Evolutionary conservation across 2,329 filamentous ascomycete species (phyloP).

Genomic region (Aspergillus floridensis): DNA sequence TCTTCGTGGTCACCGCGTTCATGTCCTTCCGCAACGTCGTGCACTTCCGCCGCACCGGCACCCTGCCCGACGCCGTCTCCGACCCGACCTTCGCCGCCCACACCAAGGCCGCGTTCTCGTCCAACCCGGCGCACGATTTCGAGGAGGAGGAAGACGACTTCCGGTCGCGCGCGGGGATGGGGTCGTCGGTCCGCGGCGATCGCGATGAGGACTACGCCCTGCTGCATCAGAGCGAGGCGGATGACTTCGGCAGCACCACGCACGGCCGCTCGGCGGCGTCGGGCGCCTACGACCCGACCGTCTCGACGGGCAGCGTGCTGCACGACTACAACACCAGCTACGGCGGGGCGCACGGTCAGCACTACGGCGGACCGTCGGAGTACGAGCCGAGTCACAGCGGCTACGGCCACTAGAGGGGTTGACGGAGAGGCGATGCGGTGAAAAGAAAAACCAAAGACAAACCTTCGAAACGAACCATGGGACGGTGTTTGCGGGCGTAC

Average conservation of each 20-base stretch:
- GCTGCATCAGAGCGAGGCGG: conserved; percentile 47
- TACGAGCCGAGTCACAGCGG: conserved; percentile 23
- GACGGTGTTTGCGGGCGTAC: conserved; percentile 34
- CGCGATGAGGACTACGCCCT: conserved; percentile 53
- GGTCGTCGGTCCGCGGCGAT: conserved; percentile 40
- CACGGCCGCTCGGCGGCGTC: conserved; percentile 35
- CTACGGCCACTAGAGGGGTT: conserved; percentile 23
- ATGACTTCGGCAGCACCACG: conserved; percentile 40
- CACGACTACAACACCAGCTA: conserved; percentile 46
- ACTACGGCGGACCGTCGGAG: conserved; percentile 26
- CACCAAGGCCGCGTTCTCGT: conserved; percentile 48
- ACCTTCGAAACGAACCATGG: conserved; percentile 19
- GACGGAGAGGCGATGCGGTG: conserved; percentile 14
- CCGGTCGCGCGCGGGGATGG: conserved; percentile 40
- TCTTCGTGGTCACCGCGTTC: conserved; percentile 53
- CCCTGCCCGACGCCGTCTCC: conserved; percentile 47
- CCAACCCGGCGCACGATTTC: conserved; percentile 46
- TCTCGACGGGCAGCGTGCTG: conserved; percentile 31
- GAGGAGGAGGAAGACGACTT: conserved; percentile 47
- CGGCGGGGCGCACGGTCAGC: conserved; percentile 39
- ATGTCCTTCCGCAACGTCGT: conserved; percentile 56
- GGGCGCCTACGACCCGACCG: conserved; percentile 42
- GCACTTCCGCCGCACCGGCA: conserved; percentile 57
- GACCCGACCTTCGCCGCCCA: conserved; percentile 51
- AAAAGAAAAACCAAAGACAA: conserved; percentile 15